phyloP scores from a whole-genome alignment of 2,329 filamentous ascomycete species.

The Neopestalotiopsis rosae region DNA sequence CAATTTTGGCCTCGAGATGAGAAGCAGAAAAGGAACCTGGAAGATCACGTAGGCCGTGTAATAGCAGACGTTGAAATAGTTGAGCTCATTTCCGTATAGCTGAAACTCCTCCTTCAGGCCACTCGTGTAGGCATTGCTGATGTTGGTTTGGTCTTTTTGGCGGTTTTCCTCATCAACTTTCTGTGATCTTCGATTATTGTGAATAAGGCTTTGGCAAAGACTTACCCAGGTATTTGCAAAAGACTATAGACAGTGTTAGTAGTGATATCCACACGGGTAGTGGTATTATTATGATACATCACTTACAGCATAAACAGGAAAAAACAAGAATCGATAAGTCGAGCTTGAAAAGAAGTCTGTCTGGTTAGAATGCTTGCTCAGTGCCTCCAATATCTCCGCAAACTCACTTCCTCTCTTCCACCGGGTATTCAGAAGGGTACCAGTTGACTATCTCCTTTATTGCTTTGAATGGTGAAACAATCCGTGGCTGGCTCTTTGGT shows the following conservation, averaged over 20 bases:
- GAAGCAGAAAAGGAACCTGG: slow-evolving; percentile 37
- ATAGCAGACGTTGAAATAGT: slow-evolving; percentile 47
- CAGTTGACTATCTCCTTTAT: slow-evolving; percentile 41
- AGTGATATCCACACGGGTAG: not conserved
- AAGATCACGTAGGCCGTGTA: slow-evolving; percentile 44
- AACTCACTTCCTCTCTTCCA: slow-evolving; percentile 36
- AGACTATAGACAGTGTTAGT: slow-evolving; percentile 29
- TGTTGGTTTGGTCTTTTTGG: slow-evolving; percentile 36
- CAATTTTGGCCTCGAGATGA: slow-evolving; percentile 37
- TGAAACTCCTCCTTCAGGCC: slow-evolving; percentile 45
- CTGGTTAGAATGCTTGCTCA: not conserved
- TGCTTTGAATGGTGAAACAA: slow-evolving; percentile 18
- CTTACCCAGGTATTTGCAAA: slow-evolving; percentile 39
- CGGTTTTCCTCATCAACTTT: not conserved
- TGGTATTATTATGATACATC: no score
- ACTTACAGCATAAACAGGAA: slow-evolving; percentile 39
- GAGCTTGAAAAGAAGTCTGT: slow-evolving; percentile 38
- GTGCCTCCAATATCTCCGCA: not conserved
- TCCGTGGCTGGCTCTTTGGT: slow-evolving; percentile 7
- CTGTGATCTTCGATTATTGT: no score
- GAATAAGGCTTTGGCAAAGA: not conserved
- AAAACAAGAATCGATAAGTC: slow-evolving; percentile 39
- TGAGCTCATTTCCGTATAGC: slow-evolving; percentile 44
- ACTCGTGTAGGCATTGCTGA: slow-evolving; percentile 43
- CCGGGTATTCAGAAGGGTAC: slow-evolving; percentile 38